Percentiles rank a stretch among this genome's conserved stretches.
Evolutionary conservation across 2,329 filamentous ascomycete genomes (phyloP).

Genomic region (Neobulgaria alba): DNA sequence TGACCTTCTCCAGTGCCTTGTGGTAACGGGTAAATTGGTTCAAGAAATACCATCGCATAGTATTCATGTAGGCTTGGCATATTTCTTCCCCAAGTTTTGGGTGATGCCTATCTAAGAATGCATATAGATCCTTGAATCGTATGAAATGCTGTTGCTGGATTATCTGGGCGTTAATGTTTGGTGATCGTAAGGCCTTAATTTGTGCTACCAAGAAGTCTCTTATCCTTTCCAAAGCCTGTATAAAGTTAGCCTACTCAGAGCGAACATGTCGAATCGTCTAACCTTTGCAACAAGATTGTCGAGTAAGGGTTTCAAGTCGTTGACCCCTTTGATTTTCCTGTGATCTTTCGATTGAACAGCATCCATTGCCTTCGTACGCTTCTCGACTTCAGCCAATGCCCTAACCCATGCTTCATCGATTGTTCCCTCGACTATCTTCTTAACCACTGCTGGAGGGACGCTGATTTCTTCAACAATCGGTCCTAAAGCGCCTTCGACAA

Average conservation of each 20-base stretch:
- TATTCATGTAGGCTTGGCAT: conserved; percentile 88
- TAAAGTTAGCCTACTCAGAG: conserved; percentile 13
- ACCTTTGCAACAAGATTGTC: conserved; percentile 78
- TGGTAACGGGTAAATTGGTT: conserved; percentile 88
- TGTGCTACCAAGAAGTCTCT: conserved; percentile 90
- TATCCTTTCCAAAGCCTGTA: conserved; percentile 79
- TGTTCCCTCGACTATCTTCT: conserved; percentile 76
- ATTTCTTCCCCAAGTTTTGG: conserved; percentile 82
- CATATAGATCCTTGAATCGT: conserved; percentile 78
- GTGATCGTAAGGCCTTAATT: conserved; percentile 87
- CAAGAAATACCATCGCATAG: conserved; percentile 97
- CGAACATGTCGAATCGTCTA: conserved; percentile 12
- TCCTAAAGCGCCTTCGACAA: conserved; percentile 78
- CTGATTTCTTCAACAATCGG: conserved; percentile 89
- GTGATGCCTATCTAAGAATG: conserved; percentile 77
- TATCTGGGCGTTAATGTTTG: conserved; percentile 93
- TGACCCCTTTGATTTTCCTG: conserved; percentile 62
- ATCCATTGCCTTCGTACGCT: conserved; percentile 63
- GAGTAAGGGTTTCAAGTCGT: conserved; percentile 77
- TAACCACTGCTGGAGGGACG: conserved; percentile 74
- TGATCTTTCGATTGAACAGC: conserved; percentile 49
- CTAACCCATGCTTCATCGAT: conserved; percentile 88
- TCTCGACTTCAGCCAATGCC: conserved; percentile 75
- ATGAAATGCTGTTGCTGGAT: conserved; percentile 91
- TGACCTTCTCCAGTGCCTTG: conserved; percentile 74